A percentile compares a stretch with the other conserved stretches of the same genome.
Evolutionary conservation across 352 stramenopile species (phyloP).

Genomic region (Phytophthora kernoviae): DNA sequence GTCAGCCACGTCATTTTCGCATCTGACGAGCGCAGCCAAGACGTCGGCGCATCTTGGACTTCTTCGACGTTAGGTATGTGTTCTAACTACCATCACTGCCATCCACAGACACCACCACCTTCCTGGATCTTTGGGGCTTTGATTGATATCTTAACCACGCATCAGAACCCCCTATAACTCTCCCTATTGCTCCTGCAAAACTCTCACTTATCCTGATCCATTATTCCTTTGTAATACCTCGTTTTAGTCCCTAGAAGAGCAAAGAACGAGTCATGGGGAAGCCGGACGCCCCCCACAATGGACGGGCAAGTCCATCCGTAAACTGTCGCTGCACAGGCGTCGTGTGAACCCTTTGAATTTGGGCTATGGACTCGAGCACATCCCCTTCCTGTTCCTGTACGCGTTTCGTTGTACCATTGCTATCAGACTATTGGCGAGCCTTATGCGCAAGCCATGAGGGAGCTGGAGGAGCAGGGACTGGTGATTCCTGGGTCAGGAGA

Average conservation of each 20-base stretch:
- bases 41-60: too few relatives aligned
- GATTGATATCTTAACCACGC: too few relatives aligned
- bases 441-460: conserved; percentile 75
- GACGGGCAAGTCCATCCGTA: conserved; percentile 74
- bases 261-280: conserved; percentile 39
- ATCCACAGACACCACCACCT: background rate
- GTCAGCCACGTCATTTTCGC: conserved; percentile 3
- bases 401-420: conserved; percentile 76
- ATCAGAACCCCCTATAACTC: too few relatives aligned
- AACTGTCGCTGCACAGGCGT: conserved; percentile 66
- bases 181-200: background rate
- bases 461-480: conserved; percentile 68
- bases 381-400: conserved; percentile 73
- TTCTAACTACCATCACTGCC: background rate
- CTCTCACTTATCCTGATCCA: background rate
- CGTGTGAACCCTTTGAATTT: conserved; percentile 60
- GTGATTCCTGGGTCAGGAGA: conserved; percentile 39
- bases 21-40: background rate
- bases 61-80: background rate
- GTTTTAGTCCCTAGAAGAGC: conserved; percentile 10
- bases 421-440: conserved; percentile 65
- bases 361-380: conserved; percentile 74
- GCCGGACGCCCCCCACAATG: conserved; percentile 47
- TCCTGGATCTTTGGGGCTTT: background rate
- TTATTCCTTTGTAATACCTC: conserved; percentile 2